phyloP scores from a whole-genome alignment of 2,329 filamentous ascomycete species.

The Periconia sp. region DNA sequence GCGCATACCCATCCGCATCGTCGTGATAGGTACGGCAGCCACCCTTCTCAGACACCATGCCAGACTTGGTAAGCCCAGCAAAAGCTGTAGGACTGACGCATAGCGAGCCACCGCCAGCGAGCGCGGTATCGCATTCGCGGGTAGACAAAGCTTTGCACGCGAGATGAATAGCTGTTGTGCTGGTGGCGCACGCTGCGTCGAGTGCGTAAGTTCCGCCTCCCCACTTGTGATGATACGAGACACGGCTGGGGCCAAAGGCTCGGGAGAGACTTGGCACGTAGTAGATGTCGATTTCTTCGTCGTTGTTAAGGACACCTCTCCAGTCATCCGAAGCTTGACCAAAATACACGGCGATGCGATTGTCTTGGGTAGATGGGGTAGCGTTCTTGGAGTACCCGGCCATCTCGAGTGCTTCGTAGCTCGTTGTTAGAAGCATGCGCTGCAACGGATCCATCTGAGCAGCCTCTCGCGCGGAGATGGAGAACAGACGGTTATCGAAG shows the following conservation, averaged over 20 bases:
- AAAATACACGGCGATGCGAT: conserved; percentile 30
- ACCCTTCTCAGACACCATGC: conserved; percentile 18
- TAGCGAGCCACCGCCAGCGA: conserved; percentile 17
- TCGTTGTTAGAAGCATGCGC: conserved; percentile 14
- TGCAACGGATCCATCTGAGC: conserved; percentile 19
- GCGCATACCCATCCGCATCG: conserved; percentile 37
- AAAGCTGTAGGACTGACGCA: conserved; percentile 42
- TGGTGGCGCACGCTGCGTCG: conserved; percentile 36
- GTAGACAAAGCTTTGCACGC: conserved; percentile 24
- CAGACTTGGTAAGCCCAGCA: conserved; percentile 27
- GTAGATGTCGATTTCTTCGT: conserved; percentile 35
- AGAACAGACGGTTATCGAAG: conserved; percentile 24
- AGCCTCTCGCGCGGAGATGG: conserved; percentile 24
- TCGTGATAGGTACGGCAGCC: conserved; percentile 25
- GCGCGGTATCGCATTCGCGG: conserved; percentile 18
- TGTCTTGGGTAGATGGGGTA: neutral
- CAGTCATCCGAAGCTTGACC: conserved; percentile 32
- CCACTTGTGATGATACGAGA: conserved; percentile 32
- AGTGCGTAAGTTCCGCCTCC: conserved; percentile 44
- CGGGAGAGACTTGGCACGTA: conserved; percentile 54
- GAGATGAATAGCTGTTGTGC: conserved; percentile 20
- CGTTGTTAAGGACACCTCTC: neutral
- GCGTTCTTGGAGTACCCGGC: conserved; percentile 10
- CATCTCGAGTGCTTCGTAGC: conserved; percentile 22
- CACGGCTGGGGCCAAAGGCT: conserved; percentile 52